Evolutionary conservation across 805 yeast species (phyloP).

Genomic region (Metschnikowia arizonensis): DNA sequence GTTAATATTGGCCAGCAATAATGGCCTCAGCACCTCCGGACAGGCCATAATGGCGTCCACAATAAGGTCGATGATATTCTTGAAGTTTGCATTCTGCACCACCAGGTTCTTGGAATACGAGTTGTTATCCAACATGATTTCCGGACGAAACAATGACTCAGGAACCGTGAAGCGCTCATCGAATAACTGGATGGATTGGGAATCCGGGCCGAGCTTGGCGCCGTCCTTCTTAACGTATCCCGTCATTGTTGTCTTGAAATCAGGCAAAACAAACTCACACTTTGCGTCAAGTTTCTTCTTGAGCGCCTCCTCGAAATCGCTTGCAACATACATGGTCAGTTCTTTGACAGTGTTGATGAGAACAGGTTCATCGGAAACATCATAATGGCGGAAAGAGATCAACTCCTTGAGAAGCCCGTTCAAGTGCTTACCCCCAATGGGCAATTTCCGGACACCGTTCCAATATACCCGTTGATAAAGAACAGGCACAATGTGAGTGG

Average conservation of each 20-base stretch:
- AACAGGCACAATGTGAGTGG: constrained; percentile 84
- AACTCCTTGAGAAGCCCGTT: constrained; percentile 82
- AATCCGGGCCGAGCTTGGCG: constrained; percentile 37
- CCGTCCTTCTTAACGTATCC: constrained; percentile 57
- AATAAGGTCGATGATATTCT: constrained; percentile 72
- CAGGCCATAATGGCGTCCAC: constrained; percentile 63
- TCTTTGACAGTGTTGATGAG: constrained; percentile 85
- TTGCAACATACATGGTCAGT: constrained; percentile 63
- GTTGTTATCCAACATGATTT: constrained; percentile 45
- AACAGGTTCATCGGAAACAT: constrained; percentile 86
- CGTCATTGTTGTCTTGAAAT: constrained; percentile 70
- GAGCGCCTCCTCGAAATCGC: constrained; percentile 49
- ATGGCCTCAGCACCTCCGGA: constrained; percentile 71
- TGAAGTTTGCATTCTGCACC: constrained; percentile 49
- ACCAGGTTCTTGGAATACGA: constrained; percentile 25
- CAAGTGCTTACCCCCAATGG: constrained; percentile 81
- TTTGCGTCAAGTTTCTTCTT: constrained; percentile 33
- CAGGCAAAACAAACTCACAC: constrained; percentile 80
- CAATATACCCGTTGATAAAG: constrained; percentile 72
- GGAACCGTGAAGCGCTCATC: constrained; percentile 91
- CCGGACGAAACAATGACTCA: constrained; percentile 83
- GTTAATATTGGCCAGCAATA: constrained; percentile 73
- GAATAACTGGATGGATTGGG: constrained; percentile 61
- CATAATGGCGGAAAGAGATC: constrained; percentile 86
- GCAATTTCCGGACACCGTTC: constrained; percentile 72